These are phyloP conservation scores for Ailanthus altissimus DNA, from an alignment of 345 rosid species.

Conservation along the genomic window DNA sequence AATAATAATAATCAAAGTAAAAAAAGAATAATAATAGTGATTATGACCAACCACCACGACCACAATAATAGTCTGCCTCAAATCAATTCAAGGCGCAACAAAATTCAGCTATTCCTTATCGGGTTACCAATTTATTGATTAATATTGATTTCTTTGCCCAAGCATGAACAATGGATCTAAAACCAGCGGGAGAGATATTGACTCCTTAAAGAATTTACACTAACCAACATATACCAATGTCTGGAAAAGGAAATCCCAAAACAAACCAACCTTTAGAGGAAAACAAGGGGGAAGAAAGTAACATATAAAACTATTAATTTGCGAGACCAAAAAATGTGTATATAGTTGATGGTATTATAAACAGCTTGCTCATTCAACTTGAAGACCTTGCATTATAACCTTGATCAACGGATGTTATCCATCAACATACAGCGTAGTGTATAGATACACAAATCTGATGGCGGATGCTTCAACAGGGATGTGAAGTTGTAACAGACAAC, in stretches of 20 bases:
- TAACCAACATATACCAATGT: background rate
- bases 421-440: background rate
- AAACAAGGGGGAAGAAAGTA: background rate
- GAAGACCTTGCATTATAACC: background rate
- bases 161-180: background rate
- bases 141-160: no score
- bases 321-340: background rate
- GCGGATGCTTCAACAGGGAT: constrained; percentile 9
- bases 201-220: no score
- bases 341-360: background rate
- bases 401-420: background rate
- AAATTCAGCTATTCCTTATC: no score
- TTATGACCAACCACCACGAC: no score
- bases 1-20: no score
- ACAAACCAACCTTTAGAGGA: no score
- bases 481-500: background rate
- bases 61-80: no score
- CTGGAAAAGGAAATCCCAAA: background rate
- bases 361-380: constrained; percentile 23
- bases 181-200: no score
- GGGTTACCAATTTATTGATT: no score
- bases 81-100: no score
- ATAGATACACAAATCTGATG: background rate
- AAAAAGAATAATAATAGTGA: no score
- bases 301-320: background rate